Evolutionary conservation across 2,329 filamentous ascomycete species (phyloP), one percentile per base, ranked within the genome.

Genomic region (Hysterium pulicare): DNA sequence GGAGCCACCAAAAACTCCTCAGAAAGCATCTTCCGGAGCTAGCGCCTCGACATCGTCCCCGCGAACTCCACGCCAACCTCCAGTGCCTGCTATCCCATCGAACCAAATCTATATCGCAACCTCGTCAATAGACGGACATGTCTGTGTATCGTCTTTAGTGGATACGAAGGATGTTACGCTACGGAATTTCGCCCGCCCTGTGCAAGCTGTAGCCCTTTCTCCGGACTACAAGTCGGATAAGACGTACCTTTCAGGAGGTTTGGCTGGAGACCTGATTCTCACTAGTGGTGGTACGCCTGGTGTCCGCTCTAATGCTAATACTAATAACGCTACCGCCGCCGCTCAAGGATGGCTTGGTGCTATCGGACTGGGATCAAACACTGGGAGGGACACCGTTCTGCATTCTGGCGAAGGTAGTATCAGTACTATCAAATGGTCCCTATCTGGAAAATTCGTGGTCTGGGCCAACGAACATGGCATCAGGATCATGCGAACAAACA

Each of bases 401-500:
- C 93, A 98, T 61, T 89, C 87, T 6, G 93, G 93, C 2, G 94
- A 98, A 70, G 93, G 93, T 3, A 81, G 83, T 2, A 93, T 98
- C 49, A 91, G 82, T 62, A 86, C 84, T 3, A 93, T 98, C 59
- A 91, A 94, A 65, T 98, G 91, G 90, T 97, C 91, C 0, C 65
- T 91, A 31, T 91, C 89, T 0, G 91, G 93, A 1, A 93, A 86
- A 68, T 97, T 90, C 59, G 86, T 96, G 1, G 87, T 84, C 0
- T 98, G 93, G 93, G 78, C 95, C 31, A 98, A 97, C 58, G 93
- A 98, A 67, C 86, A 94, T 58, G 93, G 93, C 3, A 94, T 97
- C 62, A 96, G 96, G 65, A 93, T 98, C 47, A 97, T 97, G 90
- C 82, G 93, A 28, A 89, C 89, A 4, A 88, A 93, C 61, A 62